These are phyloP conservation scores for Xylaria sp. DNA, from an alignment of 2,329 filamentous ascomycete species.

Conservation along the genomic window DNA sequence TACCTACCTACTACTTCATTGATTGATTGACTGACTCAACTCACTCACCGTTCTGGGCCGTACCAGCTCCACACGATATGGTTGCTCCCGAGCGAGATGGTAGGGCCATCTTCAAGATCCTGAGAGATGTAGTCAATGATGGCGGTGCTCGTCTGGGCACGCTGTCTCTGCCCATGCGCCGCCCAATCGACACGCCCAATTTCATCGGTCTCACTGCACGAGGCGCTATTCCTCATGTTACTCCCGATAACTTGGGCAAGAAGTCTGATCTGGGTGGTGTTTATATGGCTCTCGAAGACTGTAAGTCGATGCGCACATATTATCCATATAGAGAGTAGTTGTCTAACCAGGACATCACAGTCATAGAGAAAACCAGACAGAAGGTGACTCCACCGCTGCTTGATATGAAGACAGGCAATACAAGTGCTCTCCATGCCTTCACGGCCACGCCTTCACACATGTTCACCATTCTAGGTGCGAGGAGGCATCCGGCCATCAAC, in stretches of 20 bases:
- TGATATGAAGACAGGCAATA: slow-evolving; percentile 32
- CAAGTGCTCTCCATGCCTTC: slow-evolving; percentile 67
- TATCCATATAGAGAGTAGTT: no score
- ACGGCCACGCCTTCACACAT: slow-evolving; percentile 62
- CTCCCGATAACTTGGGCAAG: slow-evolving; percentile 71
- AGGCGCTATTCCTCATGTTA: slow-evolving; percentile 79
- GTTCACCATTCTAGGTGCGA: slow-evolving; percentile 67
- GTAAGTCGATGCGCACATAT: slow-evolving; percentile 47
- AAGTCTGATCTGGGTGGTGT: slow-evolving; percentile 62
- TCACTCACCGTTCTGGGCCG: neutral
- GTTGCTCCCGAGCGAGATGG: slow-evolving; percentile 16
- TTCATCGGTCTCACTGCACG: slow-evolving; percentile 77
- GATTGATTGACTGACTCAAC: neutral
- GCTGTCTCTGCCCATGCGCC: slow-evolving; percentile 57
- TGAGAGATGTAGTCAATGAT: slow-evolving; percentile 38
- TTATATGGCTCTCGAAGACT: slow-evolving; percentile 87
- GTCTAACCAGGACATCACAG: slow-evolving; percentile 32
- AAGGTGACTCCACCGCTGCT: slow-evolving; percentile 45
- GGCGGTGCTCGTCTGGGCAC: slow-evolving; percentile 60
- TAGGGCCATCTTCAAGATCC: slow-evolving; percentile 43
- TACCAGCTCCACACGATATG: slow-evolving; percentile 9
- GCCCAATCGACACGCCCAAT: slow-evolving; percentile 72
- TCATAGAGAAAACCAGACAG: slow-evolving; percentile 46
- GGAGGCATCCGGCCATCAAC: slow-evolving; percentile 69
- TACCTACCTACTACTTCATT: neutral